Evolutionary conservation across 2,329 filamentous ascomycete species (phyloP).

Genomic region (Xylaria arbuscula): DNA sequence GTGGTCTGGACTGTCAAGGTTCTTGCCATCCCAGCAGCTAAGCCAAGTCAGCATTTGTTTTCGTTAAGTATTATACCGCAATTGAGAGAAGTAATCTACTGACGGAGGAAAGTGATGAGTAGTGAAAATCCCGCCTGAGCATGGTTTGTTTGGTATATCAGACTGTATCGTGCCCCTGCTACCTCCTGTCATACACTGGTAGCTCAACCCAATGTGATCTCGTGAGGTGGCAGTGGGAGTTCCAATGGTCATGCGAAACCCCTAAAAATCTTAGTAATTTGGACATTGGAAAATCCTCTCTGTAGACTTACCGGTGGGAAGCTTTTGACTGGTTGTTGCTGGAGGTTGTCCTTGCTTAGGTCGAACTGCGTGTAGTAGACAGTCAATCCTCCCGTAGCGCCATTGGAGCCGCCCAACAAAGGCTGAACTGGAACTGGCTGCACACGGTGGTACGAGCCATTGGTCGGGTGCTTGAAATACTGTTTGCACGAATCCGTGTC

Average conservation of each 20-base stretch:
- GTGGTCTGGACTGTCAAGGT: constrained; percentile 43
- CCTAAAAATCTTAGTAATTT: constrained; percentile 38
- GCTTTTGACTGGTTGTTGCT: constrained; percentile 53
- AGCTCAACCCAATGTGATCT: constrained; percentile 52
- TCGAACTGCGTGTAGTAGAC: constrained; percentile 47
- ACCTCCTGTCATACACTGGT: constrained; percentile 53
- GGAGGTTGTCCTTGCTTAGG: constrained; percentile 39
- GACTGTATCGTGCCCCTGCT: constrained; percentile 52
- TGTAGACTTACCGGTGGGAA: constrained; percentile 52
- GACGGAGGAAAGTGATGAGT: constrained; percentile 53
- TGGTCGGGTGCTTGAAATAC: constrained; percentile 44
- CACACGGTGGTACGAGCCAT: constrained; percentile 47
- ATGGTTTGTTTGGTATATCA: constrained; percentile 53
- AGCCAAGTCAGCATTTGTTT: constrained; percentile 6
- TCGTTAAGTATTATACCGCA: background rate
- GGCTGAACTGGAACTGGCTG: constrained; percentile 39
- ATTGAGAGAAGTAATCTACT: constrained; percentile 16
- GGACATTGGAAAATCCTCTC: background rate
- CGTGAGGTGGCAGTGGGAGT: constrained; percentile 40
- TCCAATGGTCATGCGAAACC: constrained; percentile 58
- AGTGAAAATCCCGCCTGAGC: constrained; percentile 54
- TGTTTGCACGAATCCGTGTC: background rate
- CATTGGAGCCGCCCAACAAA: constrained; percentile 41
- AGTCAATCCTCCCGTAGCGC: constrained; percentile 44
- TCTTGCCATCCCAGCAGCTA: constrained; percentile 43